These are phyloP conservation scores for Poronia punctata DNA, from an alignment of 495 filamentous ascomycete genomes.

Conservation along the genomic window DNA sequence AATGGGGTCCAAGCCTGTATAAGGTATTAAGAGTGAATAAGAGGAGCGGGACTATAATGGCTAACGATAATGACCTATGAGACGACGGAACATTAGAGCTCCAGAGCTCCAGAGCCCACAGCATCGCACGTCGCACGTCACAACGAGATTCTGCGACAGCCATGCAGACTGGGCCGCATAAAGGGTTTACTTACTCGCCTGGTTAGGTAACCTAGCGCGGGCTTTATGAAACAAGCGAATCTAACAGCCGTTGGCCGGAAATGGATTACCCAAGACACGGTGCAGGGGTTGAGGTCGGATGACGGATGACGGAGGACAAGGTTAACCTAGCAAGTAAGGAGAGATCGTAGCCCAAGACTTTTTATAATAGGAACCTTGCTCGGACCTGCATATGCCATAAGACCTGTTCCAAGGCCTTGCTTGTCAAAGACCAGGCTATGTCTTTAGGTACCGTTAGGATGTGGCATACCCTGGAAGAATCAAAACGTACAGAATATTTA, in stretches of 20 bases:
- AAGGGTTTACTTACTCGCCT: background rate
- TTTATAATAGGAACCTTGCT: constrained; percentile 8
- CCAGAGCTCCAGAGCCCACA: background rate
- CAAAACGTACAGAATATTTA: too few species aligned
- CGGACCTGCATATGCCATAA: constrained; percentile 16
- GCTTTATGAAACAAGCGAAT: constrained; percentile 10
- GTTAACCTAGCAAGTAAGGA: background rate
- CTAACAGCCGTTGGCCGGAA: constrained; percentile 4
- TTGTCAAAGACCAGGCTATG: too few species aligned
- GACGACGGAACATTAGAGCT: background rate
- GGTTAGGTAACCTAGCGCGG: constrained; percentile 2
- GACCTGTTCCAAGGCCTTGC: too few species aligned
- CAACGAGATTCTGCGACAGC: constrained; percentile 5
- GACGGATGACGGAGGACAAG: background rate
- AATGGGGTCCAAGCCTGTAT: constrained; percentile 3
- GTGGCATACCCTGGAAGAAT: too few species aligned
- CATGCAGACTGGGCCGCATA: constrained; percentile 3
- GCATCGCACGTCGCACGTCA: background rate
- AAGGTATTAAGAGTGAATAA: constrained; percentile 2
- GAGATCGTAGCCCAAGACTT: too few species aligned
- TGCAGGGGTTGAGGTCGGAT: constrained; percentile 5
- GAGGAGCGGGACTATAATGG: too few species aligned
- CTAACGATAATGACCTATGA: too few species aligned
- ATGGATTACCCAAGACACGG: background rate
- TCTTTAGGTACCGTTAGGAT: too few species aligned